Base-by-base conservation (phyloP, 2,329 filamentous ascomycete genomes). In the Ophiostoma perfectum region DNA sequence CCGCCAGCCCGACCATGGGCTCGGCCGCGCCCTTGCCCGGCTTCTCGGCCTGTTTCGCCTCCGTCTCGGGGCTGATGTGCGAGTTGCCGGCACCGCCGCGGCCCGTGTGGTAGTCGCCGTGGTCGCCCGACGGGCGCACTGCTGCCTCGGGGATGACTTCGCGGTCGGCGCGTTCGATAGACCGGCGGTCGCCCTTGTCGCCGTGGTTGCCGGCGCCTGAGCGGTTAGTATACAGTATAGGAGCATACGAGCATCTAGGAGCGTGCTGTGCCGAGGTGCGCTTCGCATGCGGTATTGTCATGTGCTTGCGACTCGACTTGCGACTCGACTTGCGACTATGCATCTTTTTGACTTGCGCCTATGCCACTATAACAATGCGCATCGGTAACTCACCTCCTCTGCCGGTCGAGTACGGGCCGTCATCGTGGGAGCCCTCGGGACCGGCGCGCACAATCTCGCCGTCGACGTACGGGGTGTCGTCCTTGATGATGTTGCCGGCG, bases 31-130 rank as follows among this genome's bases (percentile, higher is more conserved):
- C 68, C 45, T 72, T 63, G 7, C 1, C 8, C 2, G 2, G 16
- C 66, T 41, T 42, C 55, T 73, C 73, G 3, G 6, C 42, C 76
- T 75, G 70, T 78, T 75, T 69, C 72, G 71, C 47, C 8, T 39
- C 38, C 6, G 27, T 16, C 65, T 75, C 67, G 39, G 62, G 47
- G 42, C 42, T 75, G 63, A 78, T 72, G 72, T 82, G 79, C 75
- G 82, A 83, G 75, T 88, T 88, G 66, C 85, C 86, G 9, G 82
- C 84, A 69, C 86, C 86, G 74, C 86, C 86, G 44, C 86, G 85
- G 68, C 86, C 86, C 55, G 81, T 82, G 78, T 88, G 85, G 76
- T 81, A 83, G 74, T 85, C 82, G 69, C 77, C 75, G 66, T 79
- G 78, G 16, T 85, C 81, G 65, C 78, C 77, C 74, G 79, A 81